Base-by-base conservation (phyloP, 257 asterid genomes). In the Fraxinus cuspidata region DNA sequence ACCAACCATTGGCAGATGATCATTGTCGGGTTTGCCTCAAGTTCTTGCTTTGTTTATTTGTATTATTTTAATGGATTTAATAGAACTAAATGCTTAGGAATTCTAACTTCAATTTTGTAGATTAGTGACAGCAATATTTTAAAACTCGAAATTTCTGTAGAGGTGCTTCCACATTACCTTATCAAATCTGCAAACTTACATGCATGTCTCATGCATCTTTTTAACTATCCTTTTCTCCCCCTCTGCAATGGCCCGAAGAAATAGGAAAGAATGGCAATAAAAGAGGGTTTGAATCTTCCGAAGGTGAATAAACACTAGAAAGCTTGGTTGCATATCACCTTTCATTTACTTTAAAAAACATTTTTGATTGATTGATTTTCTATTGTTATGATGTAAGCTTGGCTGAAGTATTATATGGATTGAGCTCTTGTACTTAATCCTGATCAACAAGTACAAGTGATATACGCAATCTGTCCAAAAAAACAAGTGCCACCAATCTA, bases 21-120 rank as follows among this genome's bases (percentile, higher is more conserved):
- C 99, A 93, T 73, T 93, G 97, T 87, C 98, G 98, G 97, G 99
- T 96, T 79, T 37, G 56, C 85, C 84, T 84, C 63, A 31, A 71
- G 82, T 82, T 82, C 85, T 80, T 63, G 75, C 60, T 68, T 71
- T 10, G 28, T 29, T 56, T 63, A 31, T 10, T 47, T 44, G 38
- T 70, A 53, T 49, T 42, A 31, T 34, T 35, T 16, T 29, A 34
- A 32, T 79, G 7, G n/a, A 23, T 47, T 28, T 6, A 47, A 9
- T 65, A 68, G 28, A 32, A n/a, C 28, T 5, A 4, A 10, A 5
- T 69, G 2, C 28, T 44, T 70, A 10, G 23, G 18, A 10, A 7
- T n/a, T 16, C 5, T 70, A 35, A 35, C 18, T 34, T 21, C 28
- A 4, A n/a, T 71, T 71, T n/a, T 35, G 19, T 38, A 38, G n/a